phyloP scores from a whole-genome alignment of 371 early-diverging fungal genomes.

The Mortierella sp. region DNA sequence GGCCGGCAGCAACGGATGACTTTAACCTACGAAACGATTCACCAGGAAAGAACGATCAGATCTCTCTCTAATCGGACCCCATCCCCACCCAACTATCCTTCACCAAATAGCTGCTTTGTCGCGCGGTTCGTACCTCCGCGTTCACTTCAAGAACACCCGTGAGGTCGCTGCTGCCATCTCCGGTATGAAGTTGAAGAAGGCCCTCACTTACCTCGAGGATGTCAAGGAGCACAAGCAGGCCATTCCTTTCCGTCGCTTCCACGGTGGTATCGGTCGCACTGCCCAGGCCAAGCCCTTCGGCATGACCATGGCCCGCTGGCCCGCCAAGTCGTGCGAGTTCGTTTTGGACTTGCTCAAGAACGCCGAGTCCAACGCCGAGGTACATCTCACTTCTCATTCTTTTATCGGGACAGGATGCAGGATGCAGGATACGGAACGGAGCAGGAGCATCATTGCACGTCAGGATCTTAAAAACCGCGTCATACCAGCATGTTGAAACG shows the following conservation, averaged over 20 bases:
- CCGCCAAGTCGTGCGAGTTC: slow-evolving; percentile 97
- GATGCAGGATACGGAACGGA: no score
- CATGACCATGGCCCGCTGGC: slow-evolving; percentile 99
- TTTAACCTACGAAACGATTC: no score
- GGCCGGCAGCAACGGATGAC: no score
- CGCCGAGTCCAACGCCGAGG: slow-evolving; percentile 97
- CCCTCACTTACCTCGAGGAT: slow-evolving; percentile 95
- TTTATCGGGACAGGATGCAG: no score
- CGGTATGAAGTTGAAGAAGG: slow-evolving; percentile 95
- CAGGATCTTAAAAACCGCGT: no score
- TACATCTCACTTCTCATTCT: slow-evolving; percentile 27
- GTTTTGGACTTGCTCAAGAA: slow-evolving; percentile 96
- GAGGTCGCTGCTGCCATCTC: slow-evolving; percentile 97
- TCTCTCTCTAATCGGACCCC: no score
- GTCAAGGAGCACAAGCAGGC: slow-evolving; percentile 98
- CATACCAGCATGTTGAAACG: no score
- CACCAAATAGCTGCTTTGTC: slow-evolving; percentile 96
- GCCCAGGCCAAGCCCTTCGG: slow-evolving; percentile 98
- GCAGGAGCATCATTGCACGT: no score
- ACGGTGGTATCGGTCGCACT: slow-evolving; percentile 98
- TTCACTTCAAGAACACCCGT: slow-evolving; percentile 99
- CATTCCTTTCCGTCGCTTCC: slow-evolving; percentile 98
- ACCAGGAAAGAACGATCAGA: no score
- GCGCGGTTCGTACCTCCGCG: slow-evolving; percentile 96
- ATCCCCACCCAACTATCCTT: no score